Evolutionary conservation across 2,329 filamentous ascomycete species (phyloP).

Genomic region (Diaporthe capsici): DNA sequence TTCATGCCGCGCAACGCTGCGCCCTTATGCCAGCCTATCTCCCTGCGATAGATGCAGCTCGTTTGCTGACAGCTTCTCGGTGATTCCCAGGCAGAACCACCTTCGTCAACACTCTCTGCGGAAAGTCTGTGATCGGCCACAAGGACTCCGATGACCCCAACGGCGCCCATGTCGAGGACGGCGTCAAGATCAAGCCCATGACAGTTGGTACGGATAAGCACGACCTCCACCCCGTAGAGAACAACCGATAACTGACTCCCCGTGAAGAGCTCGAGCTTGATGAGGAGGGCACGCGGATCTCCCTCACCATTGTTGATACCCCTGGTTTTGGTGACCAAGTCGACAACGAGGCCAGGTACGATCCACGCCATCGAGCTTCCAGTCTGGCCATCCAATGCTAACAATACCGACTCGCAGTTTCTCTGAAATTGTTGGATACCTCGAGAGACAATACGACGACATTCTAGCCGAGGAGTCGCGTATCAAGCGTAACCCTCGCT

Average conservation of each 20-base stretch:
- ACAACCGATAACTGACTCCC: constrained; percentile 45
- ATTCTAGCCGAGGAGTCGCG: constrained; percentile 99
- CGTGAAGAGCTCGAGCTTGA: constrained; percentile 89
- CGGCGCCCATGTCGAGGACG: constrained; percentile 93
- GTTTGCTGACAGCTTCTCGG: constrained; percentile 38
- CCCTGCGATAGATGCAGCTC: constrained; percentile 34
- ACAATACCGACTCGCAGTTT: constrained; percentile 72
- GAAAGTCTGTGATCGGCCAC: constrained; percentile 89
- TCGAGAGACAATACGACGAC: constrained; percentile 99
- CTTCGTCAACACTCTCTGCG: constrained; percentile 99
- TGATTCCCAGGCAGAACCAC: constrained; percentile 85
- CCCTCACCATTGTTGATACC: constrained; percentile 97
- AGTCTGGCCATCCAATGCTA: not conserved
- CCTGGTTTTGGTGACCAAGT: constrained; percentile 99
- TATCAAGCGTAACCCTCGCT: constrained; percentile 99
- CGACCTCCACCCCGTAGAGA: constrained; percentile 31
- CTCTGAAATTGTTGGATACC: constrained; percentile 96
- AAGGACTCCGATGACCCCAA: constrained; percentile 94
- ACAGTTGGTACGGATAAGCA: constrained; percentile 82
- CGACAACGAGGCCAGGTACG: constrained; percentile 96
- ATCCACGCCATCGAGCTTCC: not conserved
- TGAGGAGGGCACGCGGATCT: constrained; percentile 98
- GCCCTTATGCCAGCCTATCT: constrained; percentile 26
- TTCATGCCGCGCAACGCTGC: constrained; percentile 45
- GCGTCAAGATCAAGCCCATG: constrained; percentile 98